Base-by-base conservation (phyloP, 345 rosid species). In the Euphorbia lathyris region DNA sequence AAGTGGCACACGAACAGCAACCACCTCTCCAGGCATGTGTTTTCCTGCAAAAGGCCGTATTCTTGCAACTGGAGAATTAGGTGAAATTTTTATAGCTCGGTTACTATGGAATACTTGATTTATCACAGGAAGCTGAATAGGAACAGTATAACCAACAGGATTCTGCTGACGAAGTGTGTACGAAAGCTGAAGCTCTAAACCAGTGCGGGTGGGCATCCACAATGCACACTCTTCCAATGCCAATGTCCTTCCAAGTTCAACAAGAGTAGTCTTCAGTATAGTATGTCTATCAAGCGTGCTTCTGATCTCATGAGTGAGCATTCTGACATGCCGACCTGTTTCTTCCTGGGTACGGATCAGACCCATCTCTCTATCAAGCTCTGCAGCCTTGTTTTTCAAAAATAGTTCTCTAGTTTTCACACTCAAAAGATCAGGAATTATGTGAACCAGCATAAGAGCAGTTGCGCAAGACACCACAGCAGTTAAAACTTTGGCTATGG, bases 191-290 rank as follows among this genome's bases (percentile, higher is more conserved):
- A 96, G 84, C 83, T 96, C 99, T 72, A 92, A 80, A 20, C 99
- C 99, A 43, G 92, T 90, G 32, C 95, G 90, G 7, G 98, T 96
- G 30, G 99, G 99, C 99, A 96, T 96, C 99, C 99, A 96, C 82
- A 92, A 77, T 13, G 98, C 97, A 76, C 99, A 96, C 75, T 96
- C 99, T 77, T 96, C 98, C 78, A 96, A 69, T 25, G 78, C 92
- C 76, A 96, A 79, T 8, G 99, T 92, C 73, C 98, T 82, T 17
- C 97, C 98, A 66, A 96, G 85, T 77, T 96, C 99, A 76, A 96
- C 86, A 56, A 96, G 99, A 4, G 98, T 96, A 47, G 98, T 92
- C 76, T 78, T 92, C 19, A 96, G 76, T 62, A 96, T 96, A 20
- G 97, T 96, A 65, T 92, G 99, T 30, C 99, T 82, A 68, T 95